A percentile compares a stretch with the other conserved stretches of the same genome.
Evolutionary conservation across 1,284 basidiomycete genomes (phyloP).

Genomic region (Trichosporon sp.): DNA sequence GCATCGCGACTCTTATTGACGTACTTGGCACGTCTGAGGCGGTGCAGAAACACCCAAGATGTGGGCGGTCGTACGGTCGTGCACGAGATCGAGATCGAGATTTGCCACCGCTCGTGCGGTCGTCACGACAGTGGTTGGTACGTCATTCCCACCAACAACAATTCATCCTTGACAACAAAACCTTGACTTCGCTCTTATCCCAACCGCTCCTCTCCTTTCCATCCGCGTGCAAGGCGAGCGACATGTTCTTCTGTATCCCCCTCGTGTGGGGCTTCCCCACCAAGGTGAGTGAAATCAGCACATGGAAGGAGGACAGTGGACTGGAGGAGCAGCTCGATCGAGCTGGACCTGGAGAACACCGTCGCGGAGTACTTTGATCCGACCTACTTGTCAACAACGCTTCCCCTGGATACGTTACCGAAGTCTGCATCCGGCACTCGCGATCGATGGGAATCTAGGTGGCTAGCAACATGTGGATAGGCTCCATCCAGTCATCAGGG

Average conservation of each 20-base stretch:
- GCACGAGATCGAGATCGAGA: not conserved
- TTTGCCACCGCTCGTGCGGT: constrained; percentile 10
- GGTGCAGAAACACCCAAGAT: not conserved
- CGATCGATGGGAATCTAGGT: not conserved
- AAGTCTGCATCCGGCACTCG: not conserved
- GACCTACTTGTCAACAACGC: not conserved
- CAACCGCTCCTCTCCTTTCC: not conserved
- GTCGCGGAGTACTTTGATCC: not conserved
- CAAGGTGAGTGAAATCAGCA: constrained; percentile 4
- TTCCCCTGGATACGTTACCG: not conserved
- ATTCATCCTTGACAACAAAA: constrained; percentile 20
- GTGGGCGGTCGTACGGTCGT: not conserved
- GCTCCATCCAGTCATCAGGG: not conserved
- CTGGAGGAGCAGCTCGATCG: not conserved
- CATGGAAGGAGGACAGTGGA: not conserved
- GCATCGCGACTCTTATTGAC: not conserved
- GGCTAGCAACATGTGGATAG: not conserved
- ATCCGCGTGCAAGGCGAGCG: not conserved
- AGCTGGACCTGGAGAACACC: not conserved
- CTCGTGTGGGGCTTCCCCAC: constrained; percentile 18
- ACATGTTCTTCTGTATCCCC: constrained; percentile 17
- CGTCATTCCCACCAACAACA: constrained; percentile 15
- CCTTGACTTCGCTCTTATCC: constrained; percentile 12
- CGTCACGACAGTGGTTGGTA: not conserved
- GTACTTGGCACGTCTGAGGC: not conserved